phyloP scores from a whole-genome alignment of 768 basidiomycete genomes.

The Pholiota microspora region DNA sequence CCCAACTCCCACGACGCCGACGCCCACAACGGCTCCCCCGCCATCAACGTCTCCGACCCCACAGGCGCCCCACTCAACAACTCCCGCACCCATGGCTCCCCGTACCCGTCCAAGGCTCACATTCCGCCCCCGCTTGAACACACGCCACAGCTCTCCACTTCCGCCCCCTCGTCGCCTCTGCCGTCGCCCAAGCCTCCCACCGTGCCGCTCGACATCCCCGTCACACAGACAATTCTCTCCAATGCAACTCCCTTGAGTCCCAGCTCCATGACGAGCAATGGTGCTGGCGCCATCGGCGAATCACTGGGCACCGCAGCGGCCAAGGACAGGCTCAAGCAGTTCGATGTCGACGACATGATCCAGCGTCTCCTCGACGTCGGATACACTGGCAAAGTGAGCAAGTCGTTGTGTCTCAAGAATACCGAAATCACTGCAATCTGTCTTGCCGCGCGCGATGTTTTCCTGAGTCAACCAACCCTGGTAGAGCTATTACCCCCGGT shows the following conservation, averaged over 20 bases:
- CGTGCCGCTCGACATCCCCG: conserved; percentile 72
- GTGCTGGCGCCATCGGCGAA: conserved; percentile 37
- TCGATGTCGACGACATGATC: conserved; percentile 99
- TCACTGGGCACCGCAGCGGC: conserved; percentile 40
- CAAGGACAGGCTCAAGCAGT: conserved; percentile 62
- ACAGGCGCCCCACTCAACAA: conserved; percentile 31
- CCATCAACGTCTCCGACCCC: conserved; percentile 44
- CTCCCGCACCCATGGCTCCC: conserved; percentile 32
- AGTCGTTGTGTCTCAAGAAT: conserved; percentile 93
- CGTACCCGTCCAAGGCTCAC: conserved; percentile 30
- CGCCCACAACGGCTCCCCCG: conserved; percentile 39
- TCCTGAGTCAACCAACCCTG: conserved; percentile 93
- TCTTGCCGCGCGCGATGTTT: conserved; percentile 93
- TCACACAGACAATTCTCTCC: conserved; percentile 83
- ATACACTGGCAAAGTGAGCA: conserved; percentile 97
- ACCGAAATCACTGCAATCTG: conserved; percentile 93
- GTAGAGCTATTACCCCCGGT: conserved; percentile 97
- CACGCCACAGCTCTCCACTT: conserved; percentile 34
- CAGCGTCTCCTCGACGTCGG: conserved; percentile 93
- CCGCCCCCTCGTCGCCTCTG: conserved; percentile 38
- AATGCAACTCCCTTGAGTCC: conserved; percentile 56
- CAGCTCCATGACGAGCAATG: conserved; percentile 43
- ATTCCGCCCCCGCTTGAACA: conserved; percentile 29
- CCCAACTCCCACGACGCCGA: conserved; percentile 27
- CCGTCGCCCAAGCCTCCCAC: conserved; percentile 41